These are phyloP conservation scores for Cochlearia excelsa DNA, from an alignment of 345 rosid genomes.

Conservation along the genomic window DNA sequence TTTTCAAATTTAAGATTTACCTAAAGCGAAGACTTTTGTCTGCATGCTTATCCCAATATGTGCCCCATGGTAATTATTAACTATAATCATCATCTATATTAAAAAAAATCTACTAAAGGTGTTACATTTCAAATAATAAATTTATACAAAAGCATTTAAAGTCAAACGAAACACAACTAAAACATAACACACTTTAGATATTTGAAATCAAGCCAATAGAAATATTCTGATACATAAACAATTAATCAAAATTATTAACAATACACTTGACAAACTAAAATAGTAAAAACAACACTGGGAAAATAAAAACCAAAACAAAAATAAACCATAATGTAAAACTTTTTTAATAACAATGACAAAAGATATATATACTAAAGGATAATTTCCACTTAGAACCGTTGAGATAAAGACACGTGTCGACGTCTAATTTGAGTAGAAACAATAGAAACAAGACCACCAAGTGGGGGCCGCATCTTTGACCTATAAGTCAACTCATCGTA, in stretches of 20 bases:
- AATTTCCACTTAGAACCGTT: slow-evolving; percentile 59
- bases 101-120: slow-evolving; percentile 9
- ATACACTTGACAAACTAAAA: slow-evolving; percentile 20
- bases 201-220: slow-evolving; percentile 3
- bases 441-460: slow-evolving; percentile 79
- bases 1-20: slow-evolving; percentile 17
- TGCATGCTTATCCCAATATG: slow-evolving; percentile 34
- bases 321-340: not conserved
- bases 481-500: slow-evolving; percentile 97
- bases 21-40: slow-evolving; percentile 25
- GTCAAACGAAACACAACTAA: not conserved
- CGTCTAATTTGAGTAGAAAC: slow-evolving; percentile 71
- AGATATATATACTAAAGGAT: slow-evolving; percentile 30
- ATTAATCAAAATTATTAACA: slow-evolving; percentile 34
- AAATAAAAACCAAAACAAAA: not conserved
- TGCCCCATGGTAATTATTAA: slow-evolving; percentile 23
- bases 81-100: slow-evolving; percentile 4
- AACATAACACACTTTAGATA: not conserved
- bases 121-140: slow-evolving; percentile 9
- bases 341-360: slow-evolving; percentile 5
- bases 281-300: slow-evolving; percentile 17
- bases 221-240: slow-evolving; percentile 27
- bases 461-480: slow-evolving; percentile 97
- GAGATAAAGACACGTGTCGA: slow-evolving; percentile 87
- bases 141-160: slow-evolving; percentile 6